Evolutionary conservation across 208 protist genomes (phyloP).

Genomic region (Crithidia fasciculata): DNA sequence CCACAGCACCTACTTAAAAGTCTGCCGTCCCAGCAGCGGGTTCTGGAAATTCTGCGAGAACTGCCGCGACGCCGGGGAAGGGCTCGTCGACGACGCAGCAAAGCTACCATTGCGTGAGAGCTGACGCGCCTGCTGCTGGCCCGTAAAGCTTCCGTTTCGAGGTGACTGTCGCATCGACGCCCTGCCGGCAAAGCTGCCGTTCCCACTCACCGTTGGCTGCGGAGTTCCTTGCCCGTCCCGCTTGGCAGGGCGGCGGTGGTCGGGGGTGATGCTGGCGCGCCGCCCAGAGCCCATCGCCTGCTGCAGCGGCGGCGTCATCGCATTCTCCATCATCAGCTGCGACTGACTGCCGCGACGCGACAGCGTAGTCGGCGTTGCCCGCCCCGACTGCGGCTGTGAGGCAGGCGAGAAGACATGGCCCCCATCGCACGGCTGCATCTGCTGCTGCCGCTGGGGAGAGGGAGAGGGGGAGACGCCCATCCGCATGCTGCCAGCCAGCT

Average conservation of each 20-base stretch:
- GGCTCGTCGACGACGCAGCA: neutral
- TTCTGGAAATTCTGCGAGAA: conserved; percentile 15
- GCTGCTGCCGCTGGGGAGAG: neutral
- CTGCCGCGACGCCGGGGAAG: neutral
- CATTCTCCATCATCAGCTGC: neutral
- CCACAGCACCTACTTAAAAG: conserved; percentile 2
- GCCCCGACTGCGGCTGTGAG: neutral
- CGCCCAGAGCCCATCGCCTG: neutral
- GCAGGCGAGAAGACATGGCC: neutral
- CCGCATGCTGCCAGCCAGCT: neutral
- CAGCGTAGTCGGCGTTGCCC: neutral
- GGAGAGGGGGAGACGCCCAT: neutral
- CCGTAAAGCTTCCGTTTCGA: neutral
- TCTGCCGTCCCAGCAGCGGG: conserved; percentile 34
- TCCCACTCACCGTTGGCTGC: neutral
- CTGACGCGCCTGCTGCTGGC: neutral
- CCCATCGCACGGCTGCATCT: neutral
- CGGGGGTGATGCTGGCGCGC: neutral
- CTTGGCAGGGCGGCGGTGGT: conserved; percentile 3
- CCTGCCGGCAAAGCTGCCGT: neutral
- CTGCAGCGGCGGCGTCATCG: neutral
- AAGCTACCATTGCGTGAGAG: neutral
- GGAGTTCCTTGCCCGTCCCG: neutral
- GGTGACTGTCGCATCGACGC: neutral
- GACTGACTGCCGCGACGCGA: conserved; percentile 3